Percentiles rank a stretch among this genome's conserved stretches.
Evolutionary conservation across 257 asterid species (phyloP).

Genomic region (Mentha longifolia): DNA sequence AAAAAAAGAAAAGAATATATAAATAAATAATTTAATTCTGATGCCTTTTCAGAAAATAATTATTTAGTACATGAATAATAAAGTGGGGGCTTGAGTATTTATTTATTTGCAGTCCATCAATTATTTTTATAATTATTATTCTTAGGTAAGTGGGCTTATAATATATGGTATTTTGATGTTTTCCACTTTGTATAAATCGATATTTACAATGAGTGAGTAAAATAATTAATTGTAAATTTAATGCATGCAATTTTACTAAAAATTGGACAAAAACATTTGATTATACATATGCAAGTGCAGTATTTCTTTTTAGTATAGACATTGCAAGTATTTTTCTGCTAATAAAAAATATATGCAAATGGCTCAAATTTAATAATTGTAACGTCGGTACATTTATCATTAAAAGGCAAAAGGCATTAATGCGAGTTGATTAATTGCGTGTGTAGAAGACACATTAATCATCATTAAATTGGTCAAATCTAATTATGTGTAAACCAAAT

Average conservation of each 20-base stretch:
- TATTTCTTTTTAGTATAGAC: too few species aligned
- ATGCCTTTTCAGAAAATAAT: constrained; percentile 31
- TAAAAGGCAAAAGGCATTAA: neutral
- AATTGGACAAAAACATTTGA: too few species aligned
- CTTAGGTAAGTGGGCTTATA: constrained; percentile 6
- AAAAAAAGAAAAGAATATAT: neutral
- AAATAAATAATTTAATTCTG: constrained; percentile 22
- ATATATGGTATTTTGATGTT: constrained; percentile 1
- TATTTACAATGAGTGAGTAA: neutral
- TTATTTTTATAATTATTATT: constrained; percentile 25
- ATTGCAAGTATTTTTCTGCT: too few species aligned
- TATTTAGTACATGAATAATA: neutral
- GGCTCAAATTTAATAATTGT: neutral
- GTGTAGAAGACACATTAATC: neutral
- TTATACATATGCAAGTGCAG: too few species aligned
- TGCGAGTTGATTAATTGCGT: neutral
- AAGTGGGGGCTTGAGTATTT: constrained; percentile 21
- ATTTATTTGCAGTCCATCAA: constrained; percentile 10
- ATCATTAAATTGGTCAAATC: neutral
- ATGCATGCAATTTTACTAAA: too few species aligned
- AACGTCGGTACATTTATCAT: neutral
- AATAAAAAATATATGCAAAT: neutral
- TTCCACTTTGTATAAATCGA: constrained; percentile 14
- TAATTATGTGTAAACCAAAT: neutral
- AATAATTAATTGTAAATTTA: too few species aligned